Conservation (phyloP, 2,329 filamentous ascomycete species). For the Pochonia chlamydosporia region DNA sequence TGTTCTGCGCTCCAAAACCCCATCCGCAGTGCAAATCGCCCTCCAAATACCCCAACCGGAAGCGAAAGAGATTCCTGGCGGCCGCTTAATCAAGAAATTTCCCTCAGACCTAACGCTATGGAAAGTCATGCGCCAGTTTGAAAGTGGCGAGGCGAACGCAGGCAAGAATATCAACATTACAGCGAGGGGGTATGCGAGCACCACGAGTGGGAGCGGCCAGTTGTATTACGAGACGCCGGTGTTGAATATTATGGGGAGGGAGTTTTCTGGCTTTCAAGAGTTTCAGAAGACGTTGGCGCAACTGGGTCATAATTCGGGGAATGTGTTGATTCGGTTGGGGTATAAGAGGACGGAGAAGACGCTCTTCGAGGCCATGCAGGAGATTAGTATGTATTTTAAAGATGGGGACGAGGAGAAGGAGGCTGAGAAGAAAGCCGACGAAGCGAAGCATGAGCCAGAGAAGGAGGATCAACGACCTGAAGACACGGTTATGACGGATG, state of each 20-base stretch:
- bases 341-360: slow-evolving; percentile 74
- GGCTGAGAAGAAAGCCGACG: slow-evolving; percentile 17
- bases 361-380: slow-evolving; percentile 75
- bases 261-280: slow-evolving; percentile 70
- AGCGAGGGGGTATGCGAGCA: slow-evolving; percentile 67
- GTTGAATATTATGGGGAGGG: slow-evolving; percentile 75
- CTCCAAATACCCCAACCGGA: slow-evolving; percentile 75
- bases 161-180: slow-evolving; percentile 72
- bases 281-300: slow-evolving; percentile 86
- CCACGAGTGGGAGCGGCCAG: slow-evolving; percentile 59
- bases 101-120: slow-evolving; percentile 84
- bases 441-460: slow-evolving; percentile 4
- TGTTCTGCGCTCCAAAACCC: slow-evolving; percentile 77
- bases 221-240: slow-evolving; percentile 85
- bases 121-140: slow-evolving; percentile 85
- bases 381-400: slow-evolving; percentile 73
- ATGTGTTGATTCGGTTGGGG: slow-evolving; percentile 67
- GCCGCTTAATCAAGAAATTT: slow-evolving; percentile 76
- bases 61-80: slow-evolving; percentile 53
- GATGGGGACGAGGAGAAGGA: slow-evolving; percentile 17
- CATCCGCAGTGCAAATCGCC: slow-evolving; percentile 82
- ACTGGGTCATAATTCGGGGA: slow-evolving; percentile 81
- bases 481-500: slow-evolving; percentile 19
- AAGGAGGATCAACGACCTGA: slow-evolving; percentile 8
- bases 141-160: slow-evolving; percentile 62